phyloP scores from a whole-genome alignment of 495 filamentous ascomycete species.

The Lasiosphaeria miniovina region DNA sequence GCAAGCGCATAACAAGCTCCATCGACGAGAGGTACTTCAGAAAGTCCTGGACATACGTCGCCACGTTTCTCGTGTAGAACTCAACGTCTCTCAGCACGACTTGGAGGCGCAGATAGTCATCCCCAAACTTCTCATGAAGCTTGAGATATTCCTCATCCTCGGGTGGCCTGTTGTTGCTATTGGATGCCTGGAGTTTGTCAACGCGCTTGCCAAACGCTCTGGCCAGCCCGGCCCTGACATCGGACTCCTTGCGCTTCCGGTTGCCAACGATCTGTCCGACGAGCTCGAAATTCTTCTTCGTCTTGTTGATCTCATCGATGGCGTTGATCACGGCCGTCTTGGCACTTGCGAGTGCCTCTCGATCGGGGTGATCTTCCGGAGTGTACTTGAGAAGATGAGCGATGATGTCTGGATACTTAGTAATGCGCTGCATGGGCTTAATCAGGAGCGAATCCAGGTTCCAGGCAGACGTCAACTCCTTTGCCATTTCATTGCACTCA shows the following conservation, averaged over 20 bases:
- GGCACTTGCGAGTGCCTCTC: constrained; percentile 60
- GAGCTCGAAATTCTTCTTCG: constrained; percentile 86
- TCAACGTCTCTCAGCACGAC: constrained; percentile 88
- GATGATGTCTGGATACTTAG: constrained; percentile 88
- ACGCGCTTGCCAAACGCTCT: constrained; percentile 85
- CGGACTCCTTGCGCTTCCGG: constrained; percentile 84
- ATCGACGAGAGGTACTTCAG: constrained; percentile 67
- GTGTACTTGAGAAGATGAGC: constrained; percentile 74
- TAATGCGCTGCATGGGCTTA: constrained; percentile 88
- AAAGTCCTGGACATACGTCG: constrained; percentile 69
- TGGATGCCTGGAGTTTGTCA: constrained; percentile 63
- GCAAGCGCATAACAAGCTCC: constrained; percentile 58
- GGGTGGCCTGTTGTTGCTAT: constrained; percentile 65
- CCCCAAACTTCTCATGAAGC: constrained; percentile 73
- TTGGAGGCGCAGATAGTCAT: constrained; percentile 84
- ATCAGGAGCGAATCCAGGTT: constrained; percentile 89
- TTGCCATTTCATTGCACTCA: constrained; percentile 83
- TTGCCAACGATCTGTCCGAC: constrained; percentile 77
- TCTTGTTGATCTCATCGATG: constrained; percentile 82
- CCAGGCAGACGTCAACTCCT: constrained; percentile 89
- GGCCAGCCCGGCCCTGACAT: constrained; percentile 75
- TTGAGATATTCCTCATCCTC: constrained; percentile 78
- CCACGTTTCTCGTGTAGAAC: constrained; percentile 71
- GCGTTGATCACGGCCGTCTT: constrained; percentile 63
- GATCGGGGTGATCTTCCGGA: constrained; percentile 78